Evolutionary conservation across 495 filamentous ascomycete species (phyloP).

Genomic region (Aspergillus cavernicola): DNA sequence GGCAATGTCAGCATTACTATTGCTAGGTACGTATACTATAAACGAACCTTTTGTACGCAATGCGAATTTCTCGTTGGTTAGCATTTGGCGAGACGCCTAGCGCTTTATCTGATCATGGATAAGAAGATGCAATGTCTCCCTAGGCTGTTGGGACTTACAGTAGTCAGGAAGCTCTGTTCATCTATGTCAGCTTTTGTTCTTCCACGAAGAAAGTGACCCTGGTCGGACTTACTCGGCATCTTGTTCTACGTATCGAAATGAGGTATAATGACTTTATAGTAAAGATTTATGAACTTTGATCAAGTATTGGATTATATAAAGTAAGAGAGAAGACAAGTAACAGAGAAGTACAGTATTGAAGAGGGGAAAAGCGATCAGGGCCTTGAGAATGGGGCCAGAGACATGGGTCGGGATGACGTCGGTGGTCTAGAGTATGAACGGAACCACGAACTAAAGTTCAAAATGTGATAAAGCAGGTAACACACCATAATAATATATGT

Average conservation of each 20-base stretch:
- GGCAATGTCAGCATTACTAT: neutral
- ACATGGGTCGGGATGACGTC: slow-evolving; percentile 7
- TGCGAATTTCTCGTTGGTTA: slow-evolving; percentile 79
- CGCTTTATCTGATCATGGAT: slow-evolving; percentile 46
- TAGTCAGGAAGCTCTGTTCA: slow-evolving; percentile 27
- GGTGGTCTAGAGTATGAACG: neutral
- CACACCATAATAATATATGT: too few species aligned
- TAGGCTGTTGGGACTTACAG: slow-evolving; percentile 22
- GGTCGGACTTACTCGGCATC: slow-evolving; percentile 16
- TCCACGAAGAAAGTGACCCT: neutral
- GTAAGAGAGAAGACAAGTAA: too few species aligned
- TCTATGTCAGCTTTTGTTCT: slow-evolving; percentile 3
- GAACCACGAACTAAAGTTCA: neutral
- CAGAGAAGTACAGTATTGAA: too few species aligned
- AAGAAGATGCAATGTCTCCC: neutral
- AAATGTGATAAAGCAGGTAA: too few species aligned
- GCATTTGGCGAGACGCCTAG: slow-evolving; percentile 73
- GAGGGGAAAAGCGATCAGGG: slow-evolving; percentile 3
- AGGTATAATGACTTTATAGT: too few species aligned
- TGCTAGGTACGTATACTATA: neutral
- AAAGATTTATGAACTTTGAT: too few species aligned
- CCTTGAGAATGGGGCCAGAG: too few species aligned
- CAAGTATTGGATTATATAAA: too few species aligned
- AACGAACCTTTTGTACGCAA: slow-evolving; percentile 83
- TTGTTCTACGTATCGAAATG: neutral